A percentile compares a stretch with the other conserved stretches of the same genome.
phyloP scores from a whole-genome alignment of 1,139 yeast genomes.

The Blastobotrys elegans region DNA sequence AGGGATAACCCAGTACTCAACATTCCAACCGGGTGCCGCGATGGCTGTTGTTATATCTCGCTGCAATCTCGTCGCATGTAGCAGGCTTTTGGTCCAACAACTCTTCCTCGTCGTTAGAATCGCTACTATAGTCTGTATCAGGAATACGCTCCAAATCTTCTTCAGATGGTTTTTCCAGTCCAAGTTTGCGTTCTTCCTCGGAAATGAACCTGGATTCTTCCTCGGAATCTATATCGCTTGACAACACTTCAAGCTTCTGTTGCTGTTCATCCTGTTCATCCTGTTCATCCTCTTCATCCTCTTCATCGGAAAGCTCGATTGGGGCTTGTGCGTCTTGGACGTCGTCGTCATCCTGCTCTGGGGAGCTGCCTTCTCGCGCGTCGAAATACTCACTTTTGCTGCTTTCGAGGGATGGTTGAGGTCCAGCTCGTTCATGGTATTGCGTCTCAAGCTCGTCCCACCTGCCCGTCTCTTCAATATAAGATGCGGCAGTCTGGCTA shows the following conservation, averaged over 20 bases:
- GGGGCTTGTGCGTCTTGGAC: background rate
- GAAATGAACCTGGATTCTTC: too few species aligned
- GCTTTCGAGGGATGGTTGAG: background rate
- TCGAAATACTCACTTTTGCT: background rate
- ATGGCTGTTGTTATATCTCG: background rate
- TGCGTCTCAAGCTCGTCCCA: too few species aligned
- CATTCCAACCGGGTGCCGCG: too few species aligned
- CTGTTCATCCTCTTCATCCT: background rate
- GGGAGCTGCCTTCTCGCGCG: background rate
- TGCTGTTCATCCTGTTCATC: background rate
- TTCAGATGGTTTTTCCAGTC: background rate
- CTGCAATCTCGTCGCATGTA: background rate
- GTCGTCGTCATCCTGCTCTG: background rate
- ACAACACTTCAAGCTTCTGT: background rate
- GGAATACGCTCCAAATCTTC: conserved; percentile 1
- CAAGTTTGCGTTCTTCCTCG: background rate
- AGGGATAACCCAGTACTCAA: too few species aligned
- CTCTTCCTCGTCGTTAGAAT: background rate
- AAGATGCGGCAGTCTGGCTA: background rate
- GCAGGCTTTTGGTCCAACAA: background rate
- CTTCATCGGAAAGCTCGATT: too few species aligned
- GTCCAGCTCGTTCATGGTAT: too few species aligned
- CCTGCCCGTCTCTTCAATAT: too few species aligned
- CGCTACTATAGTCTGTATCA: conserved; percentile 8
- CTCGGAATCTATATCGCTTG: background rate